Evolutionary conservation across 306 rosid genomes (phyloP).

Genomic region (Carpinus viminea): DNA sequence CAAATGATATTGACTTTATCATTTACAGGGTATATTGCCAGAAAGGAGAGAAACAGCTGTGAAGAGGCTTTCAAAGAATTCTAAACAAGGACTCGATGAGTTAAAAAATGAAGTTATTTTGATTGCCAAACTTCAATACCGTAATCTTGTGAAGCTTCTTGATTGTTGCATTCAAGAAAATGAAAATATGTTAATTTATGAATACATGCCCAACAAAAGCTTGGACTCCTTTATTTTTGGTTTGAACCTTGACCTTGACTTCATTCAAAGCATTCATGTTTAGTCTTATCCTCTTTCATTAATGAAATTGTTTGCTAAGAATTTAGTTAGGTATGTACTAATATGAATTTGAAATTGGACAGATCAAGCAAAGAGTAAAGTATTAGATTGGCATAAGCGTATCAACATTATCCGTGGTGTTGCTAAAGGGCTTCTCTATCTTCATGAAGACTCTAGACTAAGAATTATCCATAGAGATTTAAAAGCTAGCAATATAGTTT

Average conservation of each 20-base stretch:
- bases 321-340: background rate
- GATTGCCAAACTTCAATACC: slow-evolving; percentile 44
- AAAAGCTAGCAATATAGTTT: no score
- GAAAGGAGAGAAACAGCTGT: background rate
- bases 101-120: slow-evolving; percentile 18
- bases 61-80: slow-evolving; percentile 52
- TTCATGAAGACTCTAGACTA: slow-evolving; percentile 35
- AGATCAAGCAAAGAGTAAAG: slow-evolving; percentile 1
- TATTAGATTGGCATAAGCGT: slow-evolving; percentile 23
- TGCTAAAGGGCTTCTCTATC: slow-evolving; percentile 31
- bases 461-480: slow-evolving; percentile 26
- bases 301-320: background rate
- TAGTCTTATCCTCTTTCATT: background rate
- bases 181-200: slow-evolving; percentile 40
- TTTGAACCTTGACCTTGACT: slow-evolving; percentile 7
- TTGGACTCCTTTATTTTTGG: slow-evolving; percentile 47
- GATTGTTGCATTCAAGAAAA: slow-evolving; percentile 40
- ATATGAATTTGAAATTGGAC: background rate
- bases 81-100: slow-evolving; percentile 56
- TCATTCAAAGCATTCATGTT: background rate
- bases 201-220: slow-evolving; percentile 45
- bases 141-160: slow-evolving; percentile 47
- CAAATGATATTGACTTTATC: background rate
- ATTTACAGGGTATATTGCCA: slow-evolving; percentile 42
- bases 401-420: slow-evolving; percentile 27